These are phyloP conservation scores for Calonectria pteridis DNA, from an alignment of 2,329 filamentous ascomycete genomes.

Conservation along the genomic window DNA sequence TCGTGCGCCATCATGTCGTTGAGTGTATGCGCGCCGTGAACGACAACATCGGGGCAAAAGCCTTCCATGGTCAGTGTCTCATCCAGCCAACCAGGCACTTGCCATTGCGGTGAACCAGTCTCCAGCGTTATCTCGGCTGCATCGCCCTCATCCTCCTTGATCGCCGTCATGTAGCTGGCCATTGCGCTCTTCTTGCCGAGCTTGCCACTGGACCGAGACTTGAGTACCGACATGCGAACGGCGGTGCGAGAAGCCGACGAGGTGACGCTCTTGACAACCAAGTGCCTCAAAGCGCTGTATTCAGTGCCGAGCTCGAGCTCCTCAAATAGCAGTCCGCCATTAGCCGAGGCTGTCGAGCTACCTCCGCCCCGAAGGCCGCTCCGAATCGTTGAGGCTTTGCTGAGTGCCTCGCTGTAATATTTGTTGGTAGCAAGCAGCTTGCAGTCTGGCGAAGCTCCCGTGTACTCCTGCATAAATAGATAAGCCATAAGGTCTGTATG, in stretches of 20 bases:
- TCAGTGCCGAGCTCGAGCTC: not conserved
- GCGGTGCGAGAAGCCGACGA: not conserved
- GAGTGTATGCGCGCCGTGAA: slow-evolving; percentile 45
- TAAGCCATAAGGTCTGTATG: not conserved
- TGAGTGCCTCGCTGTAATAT: not conserved
- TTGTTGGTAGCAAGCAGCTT: not conserved
- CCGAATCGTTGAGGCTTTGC: not conserved
- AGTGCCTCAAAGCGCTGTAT: not conserved
- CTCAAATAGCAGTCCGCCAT: not conserved
- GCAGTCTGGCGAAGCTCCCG: not conserved
- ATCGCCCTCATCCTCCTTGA: not conserved
- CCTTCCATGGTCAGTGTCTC: not conserved
- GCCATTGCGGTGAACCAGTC: not conserved
- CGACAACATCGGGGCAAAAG: slow-evolving; percentile 24
- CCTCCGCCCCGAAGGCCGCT: not conserved
- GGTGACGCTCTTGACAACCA: not conserved
- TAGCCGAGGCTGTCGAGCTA: not conserved
- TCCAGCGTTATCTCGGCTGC: not conserved
- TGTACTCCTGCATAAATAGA: not conserved
- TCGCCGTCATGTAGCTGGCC: not conserved
- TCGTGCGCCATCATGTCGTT: slow-evolving; percentile 52
- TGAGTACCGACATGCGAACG: not conserved
- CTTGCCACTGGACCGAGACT: not conserved
- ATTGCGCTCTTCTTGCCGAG: not conserved
- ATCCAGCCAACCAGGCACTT: not conserved